Evolutionary conservation across 108 stramenopile genomes (phyloP), one percentile per base, ranked within the genome.

Genomic region (Cyclotella baltica): DNA sequence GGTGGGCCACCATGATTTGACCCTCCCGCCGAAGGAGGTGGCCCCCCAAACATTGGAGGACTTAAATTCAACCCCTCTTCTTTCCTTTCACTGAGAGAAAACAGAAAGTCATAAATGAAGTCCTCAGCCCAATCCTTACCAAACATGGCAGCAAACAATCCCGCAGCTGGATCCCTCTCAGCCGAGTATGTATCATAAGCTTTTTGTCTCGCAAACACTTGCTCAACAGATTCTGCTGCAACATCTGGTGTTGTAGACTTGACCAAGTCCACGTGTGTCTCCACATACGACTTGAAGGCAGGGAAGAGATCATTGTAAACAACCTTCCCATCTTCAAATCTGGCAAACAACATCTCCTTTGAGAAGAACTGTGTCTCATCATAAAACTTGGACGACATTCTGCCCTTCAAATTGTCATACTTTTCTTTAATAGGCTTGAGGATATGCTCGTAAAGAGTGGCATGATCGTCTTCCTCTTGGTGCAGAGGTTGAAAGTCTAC

Each of bases 401-500:
- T 76, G 3, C 96, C 96, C 67, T 93, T 85, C 47, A 98, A 78
- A 40, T 87, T 88, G 18, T 93, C 89, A 73, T 97, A 97, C 51
- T 90, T 78, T 13, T 90, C 80, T 79, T 89, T 93, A 83, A 98
- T 97, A 16, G 95, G 92, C 47, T 86, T 73, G n/a, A 94, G 81
- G 9, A 88, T 55, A 65, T 93, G 84, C 43, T 92, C 91, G 65
- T 88, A 95, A 0, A 69, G 70, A 18, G 76, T 52, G 27, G 88
- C 73, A 78, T 95, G 94, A 33, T 87, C 77, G 8, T 77, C 70
- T 72, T 96, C 96, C 33, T 95, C 76, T 40, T 90, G 77, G 68
- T 94, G 92, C 23, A 98, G 59, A 1, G 98, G 98, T 83, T 98
- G 98, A 78, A 97, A 95, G 78, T 98, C 98, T 55, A 97, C 88